phyloP scores from a whole-genome alignment of 1,139 yeast genomes.

The Yamadazyma jaroonii region DNA sequence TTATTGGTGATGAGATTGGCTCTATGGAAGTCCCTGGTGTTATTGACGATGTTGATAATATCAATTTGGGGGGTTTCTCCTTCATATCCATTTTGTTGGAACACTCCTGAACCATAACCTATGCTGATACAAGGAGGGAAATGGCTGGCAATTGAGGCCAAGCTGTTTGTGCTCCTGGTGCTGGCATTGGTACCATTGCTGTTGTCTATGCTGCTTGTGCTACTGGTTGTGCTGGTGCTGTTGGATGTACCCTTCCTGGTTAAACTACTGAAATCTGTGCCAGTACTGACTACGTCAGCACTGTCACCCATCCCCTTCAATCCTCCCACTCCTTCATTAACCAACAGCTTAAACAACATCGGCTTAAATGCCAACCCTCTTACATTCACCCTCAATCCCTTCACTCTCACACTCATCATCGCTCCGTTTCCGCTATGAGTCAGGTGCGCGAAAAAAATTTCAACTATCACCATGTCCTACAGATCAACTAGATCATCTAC shows the following conservation, averaged over 20 bases:
- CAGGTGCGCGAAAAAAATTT: neutral
- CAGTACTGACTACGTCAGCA: too few species aligned
- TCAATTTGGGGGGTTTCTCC: slow-evolving; percentile 61
- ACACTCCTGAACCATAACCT: slow-evolving; percentile 96
- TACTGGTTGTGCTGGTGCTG: too few species aligned
- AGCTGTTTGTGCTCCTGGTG: too few species aligned
- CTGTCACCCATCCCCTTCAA: neutral
- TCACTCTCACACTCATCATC: too few species aligned
- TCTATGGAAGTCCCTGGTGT: slow-evolving; percentile 73
- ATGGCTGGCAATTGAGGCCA: neutral
- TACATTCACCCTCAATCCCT: too few species aligned
- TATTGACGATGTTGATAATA: slow-evolving; percentile 78
- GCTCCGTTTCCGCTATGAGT: neutral
- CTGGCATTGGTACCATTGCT: too few species aligned
- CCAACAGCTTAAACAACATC: neutral
- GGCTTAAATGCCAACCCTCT: too few species aligned
- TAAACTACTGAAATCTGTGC: too few species aligned
- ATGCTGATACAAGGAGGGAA: slow-evolving; percentile 19
- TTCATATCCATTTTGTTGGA: slow-evolving; percentile 65
- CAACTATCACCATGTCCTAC: slow-evolving; percentile 30
- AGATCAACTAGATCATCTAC: slow-evolving; percentile 80
- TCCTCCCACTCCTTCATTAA: slow-evolving; percentile 5
- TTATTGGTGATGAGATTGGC: slow-evolving; percentile 64
- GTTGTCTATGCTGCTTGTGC: too few species aligned
- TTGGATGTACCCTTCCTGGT: too few species aligned